Percentiles rank a stretch among this genome's conserved stretches.
phyloP scores from a whole-genome alignment of 768 basidiomycete genomes.

The Termitomyces sp. region DNA sequence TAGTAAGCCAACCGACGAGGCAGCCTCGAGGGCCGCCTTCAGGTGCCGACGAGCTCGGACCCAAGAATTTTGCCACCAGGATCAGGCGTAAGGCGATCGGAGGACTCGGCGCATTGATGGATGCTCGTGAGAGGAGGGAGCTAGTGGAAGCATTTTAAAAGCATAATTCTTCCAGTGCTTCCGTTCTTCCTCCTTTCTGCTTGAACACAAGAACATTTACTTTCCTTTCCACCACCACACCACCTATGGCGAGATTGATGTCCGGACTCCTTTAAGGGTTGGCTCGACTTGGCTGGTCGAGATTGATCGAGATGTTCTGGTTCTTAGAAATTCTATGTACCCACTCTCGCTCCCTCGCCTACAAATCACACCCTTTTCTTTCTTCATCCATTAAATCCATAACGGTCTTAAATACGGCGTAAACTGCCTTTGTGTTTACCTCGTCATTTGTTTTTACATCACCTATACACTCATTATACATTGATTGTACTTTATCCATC shows the following conservation, averaged over 20 bases:
- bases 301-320: slow-evolving; percentile 12
- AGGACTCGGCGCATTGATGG: slow-evolving; percentile 75
- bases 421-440: slow-evolving; percentile 12
- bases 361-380: slow-evolving; percentile 2
- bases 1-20: slow-evolving; percentile 70
- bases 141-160: slow-evolving; percentile 65
- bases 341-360: slow-evolving; percentile 8
- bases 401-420: slow-evolving; percentile 5
- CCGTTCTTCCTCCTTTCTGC: slow-evolving; percentile 16
- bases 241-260: slow-evolving; percentile 9
- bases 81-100: slow-evolving; percentile 84
- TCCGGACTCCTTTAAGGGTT: slow-evolving; percentile 11
- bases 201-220: slow-evolving; percentile 3
- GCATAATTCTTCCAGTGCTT: slow-evolving; percentile 6
- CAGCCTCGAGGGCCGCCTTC: slow-evolving; percentile 89
- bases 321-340: slow-evolving; percentile 11
- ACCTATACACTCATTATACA: slow-evolving; percentile 20
- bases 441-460: slow-evolving; percentile 16
- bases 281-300: slow-evolving; percentile 16
- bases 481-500: slow-evolving; percentile 2
- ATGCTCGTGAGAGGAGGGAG: slow-evolving; percentile 77
- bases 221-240: background rate
- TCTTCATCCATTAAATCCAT: slow-evolving; percentile 9
- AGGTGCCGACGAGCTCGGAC: slow-evolving; percentile 80
- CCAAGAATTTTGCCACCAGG: slow-evolving; percentile 86